Evolutionary conservation across 2,329 filamentous ascomycete species (phyloP), one percentile per base, ranked within the genome.

Genomic region (Diaporthe ilicicola): DNA sequence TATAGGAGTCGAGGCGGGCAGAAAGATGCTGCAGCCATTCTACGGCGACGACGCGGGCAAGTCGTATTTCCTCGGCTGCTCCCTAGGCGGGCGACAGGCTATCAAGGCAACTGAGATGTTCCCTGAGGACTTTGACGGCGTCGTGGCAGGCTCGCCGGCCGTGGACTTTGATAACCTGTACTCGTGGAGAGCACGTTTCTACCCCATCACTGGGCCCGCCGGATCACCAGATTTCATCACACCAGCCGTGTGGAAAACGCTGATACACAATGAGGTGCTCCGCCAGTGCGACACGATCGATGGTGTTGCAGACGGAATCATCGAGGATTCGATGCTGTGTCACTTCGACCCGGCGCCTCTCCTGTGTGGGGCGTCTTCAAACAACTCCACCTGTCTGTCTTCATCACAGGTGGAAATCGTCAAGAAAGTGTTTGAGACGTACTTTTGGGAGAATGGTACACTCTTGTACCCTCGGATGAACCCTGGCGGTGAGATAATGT

Each of bases 11-110:
- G 80, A 82, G 0, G 55, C 69, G 1, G 86, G 84, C 15, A 90
- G 88, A 74, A 70, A 81, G 22, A 78, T 90, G 24, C 80, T 82
- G 2, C 74, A 83, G 17, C 75, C 78, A 0, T 88, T 87, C 77
- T 90, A 90, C 74, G 78, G 78, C 2, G 72, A 70, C 3, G 4
- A 34, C 0, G 76, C 81, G 0, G 76, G 78, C 0, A 85, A 84
- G 66, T 84, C 83, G 0, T 91, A 90, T 77, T 90, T 86, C 72
- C 75, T 85, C 2, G 89, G 89, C 9, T 91, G 89, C 75, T 90
- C 87, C 0, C 85, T 87, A 0, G 89, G 90, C 8, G 89, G 89
- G 0, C 82, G 89, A 0, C 87, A 91, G 79, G 89, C 87, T 4
- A 79, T 89, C 42, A 87, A 86, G 67, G 83, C 84, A 8, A 84